Evolutionary conservation across 2,329 filamentous ascomycete species (phyloP), one percentile per base, ranked within the genome.

Genomic region (Aspergillus sp.): DNA sequence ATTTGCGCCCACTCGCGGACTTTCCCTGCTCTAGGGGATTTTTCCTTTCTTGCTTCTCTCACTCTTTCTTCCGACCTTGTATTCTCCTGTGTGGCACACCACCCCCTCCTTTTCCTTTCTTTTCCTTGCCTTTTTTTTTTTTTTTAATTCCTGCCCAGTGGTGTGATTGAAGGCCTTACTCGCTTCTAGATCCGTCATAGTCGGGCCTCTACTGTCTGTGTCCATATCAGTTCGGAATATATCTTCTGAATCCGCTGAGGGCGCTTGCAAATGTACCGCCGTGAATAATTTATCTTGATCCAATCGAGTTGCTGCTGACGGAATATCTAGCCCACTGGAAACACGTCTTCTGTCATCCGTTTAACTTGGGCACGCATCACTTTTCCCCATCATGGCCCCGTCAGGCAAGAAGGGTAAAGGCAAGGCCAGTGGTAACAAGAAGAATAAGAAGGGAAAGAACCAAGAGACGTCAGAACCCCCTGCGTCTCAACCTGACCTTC

Each of bases 401-500:
- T 59, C 66, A 67, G 63, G 67, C 63, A 73, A 73, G 66, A 73
- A 73, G 60, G 54, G 58, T 56, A 75, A 72, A 54, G 63, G 60
- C 64, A 75, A 73, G 65, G 57, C 65, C 49, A 61, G 58, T 49
- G 61, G 46, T 52, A 73, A 72, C 61, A 63, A 67, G 61, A 73
- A 73, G 66, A 67, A 66, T 72, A 74, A 74, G 63, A 74, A 73
- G 69, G 60, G 56, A 51, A 73, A 74, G 66, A 64, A 52, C 54
- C 69, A 73, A 60, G 72, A 73, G 51, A 56, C 53, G 42, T 59
- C 65, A 58, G 70, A 69, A 54, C 61, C 60, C 56, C 71, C 71
- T 54, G 66, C 69, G 56, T 62, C 63, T 61, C 66, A 64, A 54
- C 36, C 61, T 20, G 64, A 69, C 51, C 66, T 67, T 49, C 56